Conservation (phyloP, 2,329 filamentous ascomycete genomes). For the Orbilia blumenaviensis region DNA sequence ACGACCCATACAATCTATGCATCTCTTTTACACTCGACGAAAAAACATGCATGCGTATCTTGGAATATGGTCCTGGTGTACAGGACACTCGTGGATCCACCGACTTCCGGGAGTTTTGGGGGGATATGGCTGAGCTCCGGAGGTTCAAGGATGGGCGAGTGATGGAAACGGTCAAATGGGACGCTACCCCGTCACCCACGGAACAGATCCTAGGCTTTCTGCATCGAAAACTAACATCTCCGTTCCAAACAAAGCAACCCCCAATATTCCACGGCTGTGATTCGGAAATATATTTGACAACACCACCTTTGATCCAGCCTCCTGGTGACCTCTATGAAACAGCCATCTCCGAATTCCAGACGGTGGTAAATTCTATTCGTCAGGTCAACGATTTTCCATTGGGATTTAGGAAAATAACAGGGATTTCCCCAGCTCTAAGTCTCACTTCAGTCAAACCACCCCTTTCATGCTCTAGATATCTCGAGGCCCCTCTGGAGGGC, state of each 20-base stretch:
- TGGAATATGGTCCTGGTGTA: constrained; percentile 87
- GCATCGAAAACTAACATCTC: constrained; percentile 64
- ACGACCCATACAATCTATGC: background rate
- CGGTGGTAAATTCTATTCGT: constrained; percentile 8
- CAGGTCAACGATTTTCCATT: constrained; percentile 28
- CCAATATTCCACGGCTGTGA: constrained; percentile 4
- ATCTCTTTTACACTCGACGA: constrained; percentile 17
- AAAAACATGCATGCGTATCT: constrained; percentile 68
- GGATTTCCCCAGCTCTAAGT: constrained; percentile 13
- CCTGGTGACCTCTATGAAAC: background rate
- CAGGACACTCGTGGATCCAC: constrained; percentile 85
- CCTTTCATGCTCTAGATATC: background rate
- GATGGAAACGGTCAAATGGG: constrained; percentile 89
- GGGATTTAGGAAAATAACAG: constrained; percentile 12
- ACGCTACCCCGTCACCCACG: constrained; percentile 71
- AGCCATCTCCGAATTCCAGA: constrained; percentile 28
- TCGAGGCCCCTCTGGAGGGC: background rate
- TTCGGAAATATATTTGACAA: background rate
- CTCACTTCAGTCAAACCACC: constrained; percentile 25
- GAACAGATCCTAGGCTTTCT: constrained; percentile 81
- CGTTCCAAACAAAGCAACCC: background rate
- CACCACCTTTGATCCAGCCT: background rate
- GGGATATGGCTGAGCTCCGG: constrained; percentile 87
- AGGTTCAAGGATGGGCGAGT: constrained; percentile 97
- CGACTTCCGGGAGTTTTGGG: constrained; percentile 91